Conservation (phyloP, 75 land plant species). For the Cryptomeria japonica region DNA sequence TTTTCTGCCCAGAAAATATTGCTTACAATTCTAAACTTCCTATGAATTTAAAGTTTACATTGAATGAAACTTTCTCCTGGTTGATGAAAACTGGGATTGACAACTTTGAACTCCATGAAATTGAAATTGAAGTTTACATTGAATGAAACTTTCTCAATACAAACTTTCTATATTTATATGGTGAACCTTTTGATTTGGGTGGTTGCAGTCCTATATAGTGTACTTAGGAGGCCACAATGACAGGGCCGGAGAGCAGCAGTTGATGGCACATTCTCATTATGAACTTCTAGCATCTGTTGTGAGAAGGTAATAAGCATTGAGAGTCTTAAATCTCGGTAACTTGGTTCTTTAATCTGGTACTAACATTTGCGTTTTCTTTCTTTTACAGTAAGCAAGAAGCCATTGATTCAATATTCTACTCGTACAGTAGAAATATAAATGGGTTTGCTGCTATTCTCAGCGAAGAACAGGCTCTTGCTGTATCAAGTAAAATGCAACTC, state of each 20-base stretch:
- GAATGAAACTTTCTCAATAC: neutral
- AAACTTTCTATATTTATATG: neutral
- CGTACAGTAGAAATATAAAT: constrained; percentile 53
- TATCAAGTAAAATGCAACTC: constrained; percentile 20
- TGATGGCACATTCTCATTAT: constrained; percentile 21
- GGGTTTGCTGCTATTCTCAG: constrained; percentile 53
- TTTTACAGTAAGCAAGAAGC: constrained; percentile 36
- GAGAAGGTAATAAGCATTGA: constrained; percentile 22
- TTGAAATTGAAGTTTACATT: neutral
- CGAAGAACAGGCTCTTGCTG: constrained; percentile 30
- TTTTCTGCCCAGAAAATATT: no score
- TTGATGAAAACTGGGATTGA: neutral
- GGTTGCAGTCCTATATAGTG: constrained; percentile 45
- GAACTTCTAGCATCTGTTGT: constrained; percentile 33
- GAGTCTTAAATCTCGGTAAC: neutral
- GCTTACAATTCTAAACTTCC: no score
- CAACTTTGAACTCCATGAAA: neutral
- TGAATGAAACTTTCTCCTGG: neutral
- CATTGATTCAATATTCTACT: constrained; percentile 44
- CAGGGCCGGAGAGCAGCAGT: neutral
- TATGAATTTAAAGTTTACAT: no score
- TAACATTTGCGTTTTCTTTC: neutral
- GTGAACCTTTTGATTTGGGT: neutral
- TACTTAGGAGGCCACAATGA: constrained; percentile 34
- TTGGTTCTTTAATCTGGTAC: neutral